Conservation (phyloP, 2,329 filamentous ascomycete genomes). For the Diplodia seriata region DNA sequence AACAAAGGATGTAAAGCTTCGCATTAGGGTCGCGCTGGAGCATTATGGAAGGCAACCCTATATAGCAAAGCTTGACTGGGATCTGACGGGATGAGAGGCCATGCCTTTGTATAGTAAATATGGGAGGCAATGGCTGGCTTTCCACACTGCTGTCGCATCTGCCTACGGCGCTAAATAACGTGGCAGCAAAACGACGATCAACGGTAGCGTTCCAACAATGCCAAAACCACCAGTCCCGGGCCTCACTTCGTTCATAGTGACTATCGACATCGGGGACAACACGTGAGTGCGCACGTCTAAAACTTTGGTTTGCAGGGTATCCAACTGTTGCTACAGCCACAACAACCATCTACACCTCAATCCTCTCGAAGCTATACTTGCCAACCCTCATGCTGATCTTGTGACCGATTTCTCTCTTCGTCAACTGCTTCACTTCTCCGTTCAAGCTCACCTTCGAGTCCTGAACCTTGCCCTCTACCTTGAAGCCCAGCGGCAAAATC, state of each 20-base stretch:
- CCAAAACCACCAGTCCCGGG: background rate
- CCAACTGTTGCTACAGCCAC: background rate
- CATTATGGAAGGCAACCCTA: background rate
- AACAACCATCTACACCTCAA: slow-evolving; percentile 50
- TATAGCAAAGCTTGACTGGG: background rate
- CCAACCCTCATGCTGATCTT: slow-evolving; percentile 80
- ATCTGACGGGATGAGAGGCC: background rate
- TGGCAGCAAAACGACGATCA: background rate
- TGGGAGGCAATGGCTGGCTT: background rate
- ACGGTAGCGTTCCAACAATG: background rate
- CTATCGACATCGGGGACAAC: background rate
- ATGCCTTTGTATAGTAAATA: background rate
- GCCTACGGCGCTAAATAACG: background rate
- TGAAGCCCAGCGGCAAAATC: slow-evolving; percentile 76
- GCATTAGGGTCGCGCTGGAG: background rate
- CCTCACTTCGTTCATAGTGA: background rate
- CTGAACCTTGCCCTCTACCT: slow-evolving; percentile 59
- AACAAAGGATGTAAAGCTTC: background rate
- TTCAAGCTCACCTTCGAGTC: slow-evolving; percentile 65
- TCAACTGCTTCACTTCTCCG: slow-evolving; percentile 74
- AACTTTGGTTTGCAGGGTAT: slow-evolving; percentile 16
- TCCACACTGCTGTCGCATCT: background rate
- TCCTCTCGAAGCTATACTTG: slow-evolving; percentile 82
- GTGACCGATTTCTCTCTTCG: slow-evolving; percentile 74
- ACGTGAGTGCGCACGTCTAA: background rate